phyloP scores from a whole-genome alignment of 495 filamentous ascomycete genomes.

The Penicillium alfredii region DNA sequence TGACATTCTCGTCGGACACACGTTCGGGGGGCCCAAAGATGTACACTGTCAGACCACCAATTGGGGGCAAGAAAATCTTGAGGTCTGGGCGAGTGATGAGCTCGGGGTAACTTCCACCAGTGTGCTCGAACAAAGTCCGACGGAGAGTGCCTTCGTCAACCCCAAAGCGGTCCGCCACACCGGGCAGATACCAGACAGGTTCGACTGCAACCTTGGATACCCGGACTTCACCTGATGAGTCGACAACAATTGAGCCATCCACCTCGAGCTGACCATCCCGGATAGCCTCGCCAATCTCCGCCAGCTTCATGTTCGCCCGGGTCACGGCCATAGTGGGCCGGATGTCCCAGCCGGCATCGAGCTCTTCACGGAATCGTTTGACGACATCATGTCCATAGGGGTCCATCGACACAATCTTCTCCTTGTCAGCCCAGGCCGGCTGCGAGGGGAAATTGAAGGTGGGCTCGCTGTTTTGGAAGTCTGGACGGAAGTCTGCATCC shows the following conservation, averaged over 20 bases:
- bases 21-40: conserved; percentile 93
- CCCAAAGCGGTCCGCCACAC: conserved; percentile 90
- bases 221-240: conserved; percentile 73
- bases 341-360: conserved; percentile 76
- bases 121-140: conserved; percentile 87
- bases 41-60: conserved; percentile 94
- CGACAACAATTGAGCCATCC: conserved; percentile 88
- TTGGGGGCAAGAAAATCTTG: conserved; percentile 93
- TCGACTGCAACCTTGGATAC: conserved; percentile 97
- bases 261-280: conserved; percentile 69
- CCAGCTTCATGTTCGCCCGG: conserved; percentile 92
- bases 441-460: conserved; percentile 84
- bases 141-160: conserved; percentile 88
- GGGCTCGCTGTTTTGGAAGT: conserved; percentile 92
- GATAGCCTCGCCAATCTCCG: conserved; percentile 87
- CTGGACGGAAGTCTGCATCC: conserved; percentile 75
- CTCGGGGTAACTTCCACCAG: conserved; percentile 87
- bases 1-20: conserved; percentile 81
- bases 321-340: conserved; percentile 94
- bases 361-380: conserved; percentile 33
- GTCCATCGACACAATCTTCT: conserved; percentile 98
- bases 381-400: conserved; percentile 75
- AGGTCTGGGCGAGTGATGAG: conserved; percentile 89
- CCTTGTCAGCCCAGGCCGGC: conserved; percentile 80
- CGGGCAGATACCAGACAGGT: conserved; percentile 93